Conservation (phyloP, 2,329 filamentous ascomycete species). For the Whalleya microplaca region DNA sequence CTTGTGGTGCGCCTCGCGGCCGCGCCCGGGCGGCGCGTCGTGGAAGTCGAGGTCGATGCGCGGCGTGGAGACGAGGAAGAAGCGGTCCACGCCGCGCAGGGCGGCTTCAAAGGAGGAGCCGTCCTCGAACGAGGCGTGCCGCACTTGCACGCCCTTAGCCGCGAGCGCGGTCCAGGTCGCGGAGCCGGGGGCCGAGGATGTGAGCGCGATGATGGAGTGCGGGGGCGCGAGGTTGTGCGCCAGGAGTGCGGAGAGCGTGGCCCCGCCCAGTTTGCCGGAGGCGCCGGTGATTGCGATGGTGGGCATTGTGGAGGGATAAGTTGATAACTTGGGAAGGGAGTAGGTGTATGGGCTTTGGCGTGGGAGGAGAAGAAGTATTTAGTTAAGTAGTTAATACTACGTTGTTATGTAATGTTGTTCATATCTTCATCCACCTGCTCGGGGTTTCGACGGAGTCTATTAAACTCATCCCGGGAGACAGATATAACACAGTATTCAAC, state of each 20-base stretch:
- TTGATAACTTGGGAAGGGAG: neutral
- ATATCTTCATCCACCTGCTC: too few species aligned
- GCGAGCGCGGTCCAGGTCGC: slow-evolving; percentile 42
- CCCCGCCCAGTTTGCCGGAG: slow-evolving; percentile 55
- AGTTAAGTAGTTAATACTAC: too few species aligned
- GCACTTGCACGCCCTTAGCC: slow-evolving; percentile 49
- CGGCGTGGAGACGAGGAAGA: slow-evolving; percentile 57
- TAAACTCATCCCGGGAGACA: neutral
- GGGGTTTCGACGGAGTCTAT: neutral
- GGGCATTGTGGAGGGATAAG: neutral
- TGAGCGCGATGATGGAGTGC: slow-evolving; percentile 36
- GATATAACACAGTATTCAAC: neutral
- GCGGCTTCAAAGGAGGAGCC: slow-evolving; percentile 46
- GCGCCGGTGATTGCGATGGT: slow-evolving; percentile 54
- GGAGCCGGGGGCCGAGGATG: slow-evolving; percentile 48
- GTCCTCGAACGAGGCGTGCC: slow-evolving; percentile 55
- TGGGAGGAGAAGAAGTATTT: too few species aligned
- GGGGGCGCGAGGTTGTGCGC: slow-evolving; percentile 38
- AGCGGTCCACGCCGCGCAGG: slow-evolving; percentile 52
- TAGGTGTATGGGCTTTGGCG: neutral
- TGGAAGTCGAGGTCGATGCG: slow-evolving; percentile 32
- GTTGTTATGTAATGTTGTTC: too few species aligned
- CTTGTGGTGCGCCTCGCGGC: slow-evolving; percentile 44
- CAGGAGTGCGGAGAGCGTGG: slow-evolving; percentile 53
- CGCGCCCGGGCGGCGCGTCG: slow-evolving; percentile 28